Evolutionary conservation across 1,284 basidiomycete species (phyloP), one percentile per base, ranked within the genome.

Genomic region (Anthracocystis panici-leucophaei): DNA sequence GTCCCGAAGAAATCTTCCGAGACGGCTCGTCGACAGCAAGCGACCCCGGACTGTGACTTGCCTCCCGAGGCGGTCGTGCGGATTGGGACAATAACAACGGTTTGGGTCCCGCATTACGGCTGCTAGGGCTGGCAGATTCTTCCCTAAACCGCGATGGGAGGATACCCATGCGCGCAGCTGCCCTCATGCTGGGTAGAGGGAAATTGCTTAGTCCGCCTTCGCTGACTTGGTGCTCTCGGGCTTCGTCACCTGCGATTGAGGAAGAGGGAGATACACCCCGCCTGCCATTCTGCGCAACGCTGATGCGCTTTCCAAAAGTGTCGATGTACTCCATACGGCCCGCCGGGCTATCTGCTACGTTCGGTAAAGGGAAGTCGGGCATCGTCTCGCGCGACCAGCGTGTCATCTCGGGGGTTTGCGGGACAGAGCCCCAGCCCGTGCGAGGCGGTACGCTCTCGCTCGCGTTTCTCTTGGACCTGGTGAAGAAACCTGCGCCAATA

Each of bases 361-460:
- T 78, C 6, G 80, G 80, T 18, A 82, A 25, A 5, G 80, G 80
- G n/a, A 82, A 75, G 40, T 83, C 74, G 16, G 81, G 77, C 66
- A 78, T 78, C 3, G 65, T 68, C 2, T 79, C 74, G 12, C 74
- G 52, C 4, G 79, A 81, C 80, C 80, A 82, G 2, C 75, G 61
- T 5, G 74, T 54, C 59, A 73, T 72, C 16, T 77, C 74, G 1
- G 70, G 77, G 5, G 68, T 69, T 23, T 38, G 64, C 21, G 68
- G 77, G 8, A 16, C 14, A 14, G 71, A 79, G 23, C 52, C 49
- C 18, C 46, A 45, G 5, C 27, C 67, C 14, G 50, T 52, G 10
- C 61, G 61, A 40, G 25, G 38, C 3, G 62, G 52, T 5, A 57
- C 57, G 33, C 63, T 71, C 40, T 59, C 68, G 44, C 60, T 65